Evolutionary conservation across 495 filamentous ascomycete species (phyloP), one percentile per base, ranked within the genome.

Genomic region (Aspergillus cristatus): DNA sequence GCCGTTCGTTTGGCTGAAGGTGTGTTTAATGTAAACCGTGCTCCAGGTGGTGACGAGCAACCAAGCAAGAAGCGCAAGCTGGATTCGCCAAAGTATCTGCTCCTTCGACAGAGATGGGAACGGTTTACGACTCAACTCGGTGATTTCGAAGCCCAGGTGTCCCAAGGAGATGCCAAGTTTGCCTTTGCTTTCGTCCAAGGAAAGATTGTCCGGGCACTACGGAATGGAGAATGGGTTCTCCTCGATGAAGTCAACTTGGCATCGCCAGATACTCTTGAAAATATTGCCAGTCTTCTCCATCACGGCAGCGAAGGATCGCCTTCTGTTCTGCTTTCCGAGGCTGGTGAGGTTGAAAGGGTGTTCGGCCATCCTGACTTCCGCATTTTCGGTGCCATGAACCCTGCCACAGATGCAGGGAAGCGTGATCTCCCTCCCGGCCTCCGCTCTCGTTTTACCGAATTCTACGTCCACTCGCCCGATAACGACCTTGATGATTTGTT

Each of bases 311-410:
- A 76, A 37, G 74, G 69, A 8, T 56, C 68, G 0, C 86, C 88
- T 1, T 94, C 84, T 11, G 77, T 99, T 26, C 64, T 96, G 10
- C 74, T 99, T 18, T 84, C 86, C 1, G 93, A 99, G 60, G 87
- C 86, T 26, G 93, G 91, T 35, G 83, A 88, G 41, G 80, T 88
- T 16, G 86, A 96, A 54, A 74, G 87, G 30, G 79, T 97, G 7
- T 76, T 79, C 36, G 89, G 88, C 1, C 91, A 99, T 55, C 82
- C 85, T 2, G 76, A 95, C 47, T 99, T 99, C 56, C 79, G 93
- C 22, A 82, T 99, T 16, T 97, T 99, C 58, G 93, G 84, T 16
- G 91, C 91, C 31, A 99, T 99, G 93, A 99, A 99, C 51, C 93
- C 93, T 31, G 90, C 93, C 8, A 97, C 90, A 10, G 93, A 99